Conservation (phyloP, 495 filamentous ascomycete genomes). For the Amorphotheca resinae region DNA sequence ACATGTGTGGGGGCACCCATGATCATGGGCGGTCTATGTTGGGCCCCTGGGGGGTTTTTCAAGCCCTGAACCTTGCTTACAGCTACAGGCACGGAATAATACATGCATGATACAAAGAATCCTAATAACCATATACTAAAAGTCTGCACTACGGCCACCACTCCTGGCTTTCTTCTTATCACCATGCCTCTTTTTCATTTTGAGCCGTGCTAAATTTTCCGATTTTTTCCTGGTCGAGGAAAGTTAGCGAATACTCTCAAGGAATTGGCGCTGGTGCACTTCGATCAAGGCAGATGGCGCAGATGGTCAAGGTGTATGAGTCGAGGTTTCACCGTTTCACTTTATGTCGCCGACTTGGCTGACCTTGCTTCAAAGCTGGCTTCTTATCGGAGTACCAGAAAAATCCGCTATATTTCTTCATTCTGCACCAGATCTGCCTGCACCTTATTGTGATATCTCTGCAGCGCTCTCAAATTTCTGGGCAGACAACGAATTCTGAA, state of each 20-base stretch:
- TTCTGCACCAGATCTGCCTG: no score
- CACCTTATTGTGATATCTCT: not conserved
- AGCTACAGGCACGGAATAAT: no score
- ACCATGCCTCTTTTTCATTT: conserved; percentile 63
- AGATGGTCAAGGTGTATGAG: not conserved
- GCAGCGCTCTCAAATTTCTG: not conserved
- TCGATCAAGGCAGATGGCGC: not conserved
- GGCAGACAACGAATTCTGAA: not conserved
- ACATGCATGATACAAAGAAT: no score
- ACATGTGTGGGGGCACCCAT: no score
- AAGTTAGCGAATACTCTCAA: conserved; percentile 1
- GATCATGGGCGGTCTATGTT: no score
- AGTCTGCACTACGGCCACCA: not conserved
- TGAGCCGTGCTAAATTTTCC: conserved; percentile 58
- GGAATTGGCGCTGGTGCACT: not conserved
- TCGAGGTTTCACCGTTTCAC: not conserved
- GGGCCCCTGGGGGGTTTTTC: no score
- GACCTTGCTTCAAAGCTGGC: not conserved
- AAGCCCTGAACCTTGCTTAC: no score
- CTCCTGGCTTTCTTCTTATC: conserved; percentile 56
- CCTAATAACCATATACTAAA: no score
- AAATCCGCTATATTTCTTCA: no score
- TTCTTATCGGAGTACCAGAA: not conserved
- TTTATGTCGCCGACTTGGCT: not conserved
- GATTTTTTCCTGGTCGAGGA: conserved; percentile 45